Evolutionary conservation across 768 basidiomycete genomes (phyloP), one percentile per base, ranked within the genome.

Genomic region (Mycena rebaudengoi): DNA sequence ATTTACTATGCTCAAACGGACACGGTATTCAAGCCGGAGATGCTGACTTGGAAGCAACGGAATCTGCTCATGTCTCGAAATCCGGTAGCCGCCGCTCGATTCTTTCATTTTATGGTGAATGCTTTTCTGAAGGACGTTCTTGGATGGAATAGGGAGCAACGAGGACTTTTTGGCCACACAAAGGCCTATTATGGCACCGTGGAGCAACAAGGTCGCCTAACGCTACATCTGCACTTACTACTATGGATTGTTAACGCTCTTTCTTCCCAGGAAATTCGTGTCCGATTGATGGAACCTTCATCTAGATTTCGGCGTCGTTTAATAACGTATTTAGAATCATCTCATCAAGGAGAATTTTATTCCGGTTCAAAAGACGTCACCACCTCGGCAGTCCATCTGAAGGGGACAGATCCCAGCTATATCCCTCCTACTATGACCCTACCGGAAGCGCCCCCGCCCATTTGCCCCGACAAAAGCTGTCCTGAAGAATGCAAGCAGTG

Each of bases 1-100:
- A 18, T 80, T 4, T 79, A 79, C 51, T 78, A 65, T 72, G 73
- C 76, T 7, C 71, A 63, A 12, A 65, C 48, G 16, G 51, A 74
- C 13, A 46, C 63, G 11, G 53, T 30, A 6, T 79, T 75, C 37
- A 29, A 50, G 7, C 73, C 69, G 14, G 45, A 64, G 16, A 30
- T 64, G 6, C 37, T 35, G 33, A 25, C 35, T 5, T 43, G 23
- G 13, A n/a, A 28, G 18, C 39, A 56, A 6, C 35, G 54, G 2
- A 7, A 59, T 30, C 2, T 28, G 0, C n/a, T 59, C 3, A 39
- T 59, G 33, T 30, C 62, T 2, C 3, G 52, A 1, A 72, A 72
- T 54, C 67, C 69, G 5, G 69, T 68, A 1, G 65, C 65, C 5
- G 51, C 62, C 7, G 69, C 71, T 2, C 20, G 67, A 13, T 70